Conservation (phyloP, 164 flowering plant genomes). For the Piper longum region DNA sequence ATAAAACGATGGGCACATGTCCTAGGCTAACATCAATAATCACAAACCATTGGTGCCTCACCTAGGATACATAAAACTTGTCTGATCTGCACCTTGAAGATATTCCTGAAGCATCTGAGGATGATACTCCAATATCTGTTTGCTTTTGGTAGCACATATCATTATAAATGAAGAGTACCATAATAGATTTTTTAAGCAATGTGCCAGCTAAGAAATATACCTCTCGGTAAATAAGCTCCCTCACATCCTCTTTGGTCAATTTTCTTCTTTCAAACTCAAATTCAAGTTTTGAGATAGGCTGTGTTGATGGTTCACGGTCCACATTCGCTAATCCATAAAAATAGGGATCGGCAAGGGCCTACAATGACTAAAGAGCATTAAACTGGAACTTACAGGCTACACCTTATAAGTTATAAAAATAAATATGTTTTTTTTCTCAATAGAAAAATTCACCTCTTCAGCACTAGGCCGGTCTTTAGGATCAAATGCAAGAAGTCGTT, state of each 20-base stretch:
- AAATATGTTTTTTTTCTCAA: neutral
- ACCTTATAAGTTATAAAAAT: neutral
- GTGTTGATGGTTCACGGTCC: conserved; percentile 66
- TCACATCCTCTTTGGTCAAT: conserved; percentile 66
- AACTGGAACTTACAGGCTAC: neutral
- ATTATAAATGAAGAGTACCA: conserved; percentile 8
- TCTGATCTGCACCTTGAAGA: conserved; percentile 65
- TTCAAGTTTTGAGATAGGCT: conserved; percentile 78
- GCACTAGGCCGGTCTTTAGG: conserved; percentile 88
- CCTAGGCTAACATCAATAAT: neutral
- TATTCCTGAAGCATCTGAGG: conserved; percentile 95
- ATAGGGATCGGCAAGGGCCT: conserved; percentile 92
- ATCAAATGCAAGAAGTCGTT: conserved; percentile 85
- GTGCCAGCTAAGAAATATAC: conserved; percentile 18
- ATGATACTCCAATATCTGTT: conserved; percentile 97
- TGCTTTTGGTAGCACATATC: conserved; percentile 14
- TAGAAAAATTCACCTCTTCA: conserved; percentile 48
- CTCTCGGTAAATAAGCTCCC: conserved; percentile 91
- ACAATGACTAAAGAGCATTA: conserved; percentile 4
- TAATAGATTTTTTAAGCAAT: neutral
- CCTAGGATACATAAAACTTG: conserved; percentile 95
- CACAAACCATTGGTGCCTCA: conserved; percentile 8
- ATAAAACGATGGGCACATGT: neutral
- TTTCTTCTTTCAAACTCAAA: conserved; percentile 91
- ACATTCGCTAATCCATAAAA: conserved; percentile 64